Percentiles rank a stretch among this genome's conserved stretches.
These are phyloP conservation scores for Magnolia changhungtana DNA, from an alignment of 164 flowering plant genomes.

Conservation along the genomic window DNA sequence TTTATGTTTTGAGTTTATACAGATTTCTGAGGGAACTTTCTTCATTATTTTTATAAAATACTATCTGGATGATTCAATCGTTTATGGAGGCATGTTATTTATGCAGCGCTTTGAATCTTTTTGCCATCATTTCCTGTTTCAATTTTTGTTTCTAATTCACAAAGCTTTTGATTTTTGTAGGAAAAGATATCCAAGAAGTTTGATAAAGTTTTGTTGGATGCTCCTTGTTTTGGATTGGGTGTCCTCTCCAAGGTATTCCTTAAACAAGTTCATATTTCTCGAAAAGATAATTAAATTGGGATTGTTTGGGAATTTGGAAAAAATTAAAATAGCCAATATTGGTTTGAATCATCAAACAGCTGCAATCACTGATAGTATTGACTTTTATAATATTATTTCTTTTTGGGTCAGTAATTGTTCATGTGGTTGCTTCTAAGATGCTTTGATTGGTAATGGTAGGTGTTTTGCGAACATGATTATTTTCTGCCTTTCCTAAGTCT, in stretches of 20 bases:
- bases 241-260: constrained; percentile 82
- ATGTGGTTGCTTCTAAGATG: background rate
- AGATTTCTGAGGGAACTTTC: too few species aligned
- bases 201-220: constrained; percentile 87
- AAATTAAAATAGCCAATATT: background rate
- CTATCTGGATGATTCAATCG: too few species aligned
- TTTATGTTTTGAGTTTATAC: too few species aligned
- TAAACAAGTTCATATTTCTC: background rate
- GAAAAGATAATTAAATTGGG: background rate
- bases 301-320: background rate
- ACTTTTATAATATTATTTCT: too few species aligned
- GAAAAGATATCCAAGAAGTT: constrained; percentile 34
- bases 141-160: background rate
- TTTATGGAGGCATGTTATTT: too few species aligned
- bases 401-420: background rate
- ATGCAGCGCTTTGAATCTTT: too few species aligned
- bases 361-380: background rate
- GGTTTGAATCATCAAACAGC: background rate
- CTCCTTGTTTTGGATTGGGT: constrained; percentile 93
- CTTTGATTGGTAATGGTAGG: background rate
- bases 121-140: background rate
- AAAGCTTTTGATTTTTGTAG: constrained; percentile 27
- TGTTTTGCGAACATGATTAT: background rate
- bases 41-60: too few species aligned
- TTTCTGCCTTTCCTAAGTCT: background rate